phyloP scores from a whole-genome alignment of 257 asterid genomes.

The Mitragyna speciosa region DNA sequence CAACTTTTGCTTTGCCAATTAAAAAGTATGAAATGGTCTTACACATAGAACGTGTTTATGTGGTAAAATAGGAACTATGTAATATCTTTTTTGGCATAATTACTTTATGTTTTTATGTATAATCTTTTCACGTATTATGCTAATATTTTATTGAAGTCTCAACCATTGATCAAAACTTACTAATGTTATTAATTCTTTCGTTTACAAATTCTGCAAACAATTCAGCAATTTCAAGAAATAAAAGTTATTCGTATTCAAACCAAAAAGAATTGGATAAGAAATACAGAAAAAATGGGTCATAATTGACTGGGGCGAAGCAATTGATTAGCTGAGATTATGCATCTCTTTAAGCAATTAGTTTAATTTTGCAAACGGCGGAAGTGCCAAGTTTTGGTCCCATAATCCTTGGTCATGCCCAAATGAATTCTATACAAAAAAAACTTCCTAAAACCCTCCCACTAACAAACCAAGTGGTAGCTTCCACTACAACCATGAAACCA shows the following conservation, averaged over 20 bases:
- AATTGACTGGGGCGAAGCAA: constrained; percentile 37
- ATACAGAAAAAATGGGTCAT: constrained; percentile 13
- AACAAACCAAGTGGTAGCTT: constrained; percentile 36
- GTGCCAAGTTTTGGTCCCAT: constrained; percentile 63
- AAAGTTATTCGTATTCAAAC: background rate
- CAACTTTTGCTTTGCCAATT: background rate
- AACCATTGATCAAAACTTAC: background rate
- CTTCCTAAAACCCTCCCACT: constrained; percentile 28
- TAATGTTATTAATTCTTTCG: background rate
- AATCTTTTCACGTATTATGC: no score
- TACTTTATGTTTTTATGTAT: no score
- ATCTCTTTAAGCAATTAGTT: constrained; percentile 22
- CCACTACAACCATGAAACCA: constrained; percentile 37
- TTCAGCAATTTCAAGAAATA: background rate
- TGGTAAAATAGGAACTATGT: no score
- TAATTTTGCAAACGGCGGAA: constrained; percentile 66
- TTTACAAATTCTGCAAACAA: background rate
- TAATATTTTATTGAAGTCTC: no score
- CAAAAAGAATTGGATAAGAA: background rate
- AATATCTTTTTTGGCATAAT: no score
- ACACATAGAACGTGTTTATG: no score
- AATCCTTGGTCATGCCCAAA: constrained; percentile 27
- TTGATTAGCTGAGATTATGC: constrained; percentile 28
- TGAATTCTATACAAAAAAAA: constrained; percentile 17
- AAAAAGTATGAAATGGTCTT: no score